phyloP scores from a whole-genome alignment of 139 green algal genomes.

The Ulvella scutata region DNA sequence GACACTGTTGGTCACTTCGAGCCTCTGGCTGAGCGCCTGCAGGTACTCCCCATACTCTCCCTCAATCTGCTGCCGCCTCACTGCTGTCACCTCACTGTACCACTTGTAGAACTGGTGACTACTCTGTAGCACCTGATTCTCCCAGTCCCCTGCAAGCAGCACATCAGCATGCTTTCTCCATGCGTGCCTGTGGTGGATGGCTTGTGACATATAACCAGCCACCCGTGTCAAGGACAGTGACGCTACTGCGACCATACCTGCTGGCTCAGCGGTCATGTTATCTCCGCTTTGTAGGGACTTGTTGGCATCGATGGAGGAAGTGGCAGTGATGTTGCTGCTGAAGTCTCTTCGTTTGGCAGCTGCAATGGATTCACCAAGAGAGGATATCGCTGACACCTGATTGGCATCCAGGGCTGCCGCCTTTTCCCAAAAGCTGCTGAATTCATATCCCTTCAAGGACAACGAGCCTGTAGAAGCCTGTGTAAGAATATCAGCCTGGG shows the following conservation, averaged over 20 bases:
- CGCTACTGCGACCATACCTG: background rate
- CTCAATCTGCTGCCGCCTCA: slow-evolving; percentile 57
- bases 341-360: background rate
- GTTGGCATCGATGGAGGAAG: no score
- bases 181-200: background rate
- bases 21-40: background rate
- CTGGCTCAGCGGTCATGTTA: no score
- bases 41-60: slow-evolving; percentile 69
- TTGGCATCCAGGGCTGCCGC: background rate
- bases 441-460: background rate
- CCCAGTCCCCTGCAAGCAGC: background rate
- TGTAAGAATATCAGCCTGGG: no score
- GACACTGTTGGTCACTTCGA: slow-evolving; percentile 29
- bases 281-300: background rate
- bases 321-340: background rate
- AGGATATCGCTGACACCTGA: background rate
- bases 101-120: slow-evolving; percentile 73
- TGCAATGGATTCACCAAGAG: background rate
- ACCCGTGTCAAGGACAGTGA: background rate
- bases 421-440: background rate
- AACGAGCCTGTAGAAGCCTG: no score
- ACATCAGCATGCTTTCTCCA: background rate
- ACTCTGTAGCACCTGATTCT: background rate
- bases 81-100: slow-evolving; percentile 69
- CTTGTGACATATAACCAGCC: background rate